Base-by-base conservation (phyloP, 2,329 filamentous ascomycete genomes). In the Botryotinia convoluta region DNA sequence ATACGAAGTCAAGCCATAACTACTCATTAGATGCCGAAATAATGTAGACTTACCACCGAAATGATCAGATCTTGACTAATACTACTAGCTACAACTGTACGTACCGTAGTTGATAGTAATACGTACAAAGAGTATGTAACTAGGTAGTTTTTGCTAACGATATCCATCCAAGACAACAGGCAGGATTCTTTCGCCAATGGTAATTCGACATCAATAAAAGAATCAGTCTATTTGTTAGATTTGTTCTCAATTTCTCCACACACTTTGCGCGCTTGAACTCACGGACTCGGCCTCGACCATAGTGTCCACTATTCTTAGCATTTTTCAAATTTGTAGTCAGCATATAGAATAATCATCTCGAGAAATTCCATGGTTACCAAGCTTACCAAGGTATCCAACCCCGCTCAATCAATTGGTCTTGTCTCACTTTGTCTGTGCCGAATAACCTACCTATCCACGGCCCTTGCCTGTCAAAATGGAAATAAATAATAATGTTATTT, bases 221-320 rank as follows among this genome's bases (percentile, higher is more conserved):
- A 37, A 26, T n/a, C 51, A 62, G 45, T 63, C 64, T 37, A 61
- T 74, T 68, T 57, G 48, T 51, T 59, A 18, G 59, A 37, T 57
- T 69, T 60, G 44, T 69, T 69, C 73, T 68, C 74, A 64, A 37
- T 35, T 67, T 72, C 70, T 67, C 70, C 70, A 72, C 70, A 67
- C 37, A 54, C 70, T 67, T 59, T 12, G 32, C 57, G 59, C 44
- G 44, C 69, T 45, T 64, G 59, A 63, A 72, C 51, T 68, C 51
- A 72, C 70, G 39, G 62, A 72, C 61, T 60, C 29, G 63, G 71
- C 71, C 71, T 72, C 71, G 63, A 72, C 51, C 71, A 75, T 62
- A 77, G 73, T 69, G 73, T 54, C 72, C 74, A 74, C 75, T 69
- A 74, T 75, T 69, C 48, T 69, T 74, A 71, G 45, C 54, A 70